phyloP scores from a whole-genome alignment of 2,329 filamentous ascomycete species.

The Penicillium sclerotigenum region DNA sequence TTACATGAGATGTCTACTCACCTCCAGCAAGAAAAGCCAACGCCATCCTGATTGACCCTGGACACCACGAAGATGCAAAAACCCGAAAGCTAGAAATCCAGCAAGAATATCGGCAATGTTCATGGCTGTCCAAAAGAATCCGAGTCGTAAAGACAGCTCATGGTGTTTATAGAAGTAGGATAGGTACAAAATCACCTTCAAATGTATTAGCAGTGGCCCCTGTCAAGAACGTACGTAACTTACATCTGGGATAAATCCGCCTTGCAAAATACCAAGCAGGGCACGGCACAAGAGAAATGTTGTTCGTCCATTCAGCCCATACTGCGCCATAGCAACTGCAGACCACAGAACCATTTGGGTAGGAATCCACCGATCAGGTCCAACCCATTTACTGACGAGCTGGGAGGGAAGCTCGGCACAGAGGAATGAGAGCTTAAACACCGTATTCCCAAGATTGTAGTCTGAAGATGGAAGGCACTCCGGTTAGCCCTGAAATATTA shows the following conservation, averaged over 20 bases:
- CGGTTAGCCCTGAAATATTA: constrained; percentile 32
- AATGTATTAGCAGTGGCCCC: not conserved
- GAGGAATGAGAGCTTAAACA: constrained; percentile 55
- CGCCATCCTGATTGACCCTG: constrained; percentile 34
- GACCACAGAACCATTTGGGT: constrained; percentile 53
- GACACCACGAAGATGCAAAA: constrained; percentile 36
- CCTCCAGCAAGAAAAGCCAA: constrained; percentile 37
- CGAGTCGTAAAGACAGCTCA: constrained; percentile 55
- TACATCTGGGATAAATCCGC: constrained; percentile 60
- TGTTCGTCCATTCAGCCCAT: constrained; percentile 43
- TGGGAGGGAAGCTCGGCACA: constrained; percentile 56
- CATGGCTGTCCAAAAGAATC: constrained; percentile 26
- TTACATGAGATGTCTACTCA: constrained; percentile 16
- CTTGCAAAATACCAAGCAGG: constrained; percentile 44
- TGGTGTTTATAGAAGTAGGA: constrained; percentile 68
- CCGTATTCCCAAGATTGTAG: constrained; percentile 52
- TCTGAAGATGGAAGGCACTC: constrained; percentile 50
- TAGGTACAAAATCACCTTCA: constrained; percentile 49
- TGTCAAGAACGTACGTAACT: not conserved
- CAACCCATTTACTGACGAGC: constrained; percentile 54
- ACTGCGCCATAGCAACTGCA: constrained; percentile 47
- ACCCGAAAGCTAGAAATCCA: constrained; percentile 43
- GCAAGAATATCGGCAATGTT: constrained; percentile 46
- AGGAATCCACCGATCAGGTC: constrained; percentile 55
- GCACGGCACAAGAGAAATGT: constrained; percentile 38